phyloP scores from a whole-genome alignment of 2,329 filamentous ascomycete species.

The Penicillium sp. region DNA sequence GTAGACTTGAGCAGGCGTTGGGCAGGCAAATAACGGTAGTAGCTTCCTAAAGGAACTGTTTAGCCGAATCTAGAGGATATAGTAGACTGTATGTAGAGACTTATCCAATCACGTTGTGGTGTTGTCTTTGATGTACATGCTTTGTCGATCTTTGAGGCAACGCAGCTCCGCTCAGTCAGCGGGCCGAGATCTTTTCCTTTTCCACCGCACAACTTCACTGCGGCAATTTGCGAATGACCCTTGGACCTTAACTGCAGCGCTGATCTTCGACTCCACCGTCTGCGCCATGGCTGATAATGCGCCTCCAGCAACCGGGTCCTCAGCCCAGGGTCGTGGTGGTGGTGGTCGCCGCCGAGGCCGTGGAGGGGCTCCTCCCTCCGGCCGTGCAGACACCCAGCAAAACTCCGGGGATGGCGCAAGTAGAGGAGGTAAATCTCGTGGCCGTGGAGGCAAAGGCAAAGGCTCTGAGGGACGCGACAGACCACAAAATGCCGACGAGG shows the following conservation, averaged over 20 bases:
- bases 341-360: constrained; percentile 38
- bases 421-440: constrained; percentile 35
- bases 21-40: background rate
- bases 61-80: background rate
- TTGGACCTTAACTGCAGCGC: constrained; percentile 1
- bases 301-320: constrained; percentile 23
- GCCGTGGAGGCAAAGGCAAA: constrained; percentile 32
- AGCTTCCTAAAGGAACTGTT: background rate
- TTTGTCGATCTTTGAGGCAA: background rate
- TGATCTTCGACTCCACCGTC: constrained; percentile 6
- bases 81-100: no score
- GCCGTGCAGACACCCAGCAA: constrained; percentile 28
- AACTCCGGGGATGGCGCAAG: constrained; percentile 25
- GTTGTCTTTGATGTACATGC: background rate
- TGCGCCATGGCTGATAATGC: constrained; percentile 31
- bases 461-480: constrained; percentile 33
- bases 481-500: constrained; percentile 21
- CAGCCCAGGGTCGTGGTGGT: constrained; percentile 43
- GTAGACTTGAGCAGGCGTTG: background rate
- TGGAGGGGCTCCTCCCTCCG: constrained; percentile 32
- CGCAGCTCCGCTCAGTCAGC: constrained; percentile 23
- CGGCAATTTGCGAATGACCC: constrained; percentile 8
- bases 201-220: constrained; percentile 11
- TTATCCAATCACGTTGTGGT: background rate
- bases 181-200: constrained; percentile 18